Percentiles rank a stretch among this genome's conserved stretches.
These are phyloP conservation scores for Phytophthora colocasiae DNA, from an alignment of 352 stramenopile genomes.

Conservation along the genomic window DNA sequence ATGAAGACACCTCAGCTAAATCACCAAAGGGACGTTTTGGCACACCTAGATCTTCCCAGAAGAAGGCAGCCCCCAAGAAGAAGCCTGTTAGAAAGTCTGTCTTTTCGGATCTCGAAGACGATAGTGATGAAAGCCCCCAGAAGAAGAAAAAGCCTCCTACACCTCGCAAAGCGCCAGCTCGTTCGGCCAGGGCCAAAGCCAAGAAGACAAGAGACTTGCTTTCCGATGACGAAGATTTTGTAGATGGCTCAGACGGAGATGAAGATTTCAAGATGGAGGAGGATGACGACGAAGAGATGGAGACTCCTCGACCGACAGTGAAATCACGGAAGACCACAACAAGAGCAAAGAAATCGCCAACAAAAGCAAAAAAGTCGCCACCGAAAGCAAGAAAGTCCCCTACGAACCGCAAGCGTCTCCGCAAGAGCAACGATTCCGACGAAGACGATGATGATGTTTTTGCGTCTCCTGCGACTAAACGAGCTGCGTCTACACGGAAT, in stretches of 20 bases:
- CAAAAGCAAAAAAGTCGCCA: constrained; percentile 27
- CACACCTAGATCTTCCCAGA: constrained; percentile 26
- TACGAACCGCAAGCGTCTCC: constrained; percentile 48
- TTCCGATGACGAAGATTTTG: constrained; percentile 51
- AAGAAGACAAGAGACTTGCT: constrained; percentile 33
- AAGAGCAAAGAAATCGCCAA: constrained; percentile 4
- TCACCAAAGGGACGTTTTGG: constrained; percentile 29
- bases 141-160: constrained; percentile 37
- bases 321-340: constrained; percentile 19
- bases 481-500: constrained; percentile 26
- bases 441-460: constrained; percentile 41
- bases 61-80: constrained; percentile 15
- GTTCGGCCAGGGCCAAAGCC: constrained; percentile 39
- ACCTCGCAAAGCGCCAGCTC: constrained; percentile 30
- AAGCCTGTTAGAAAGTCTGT: constrained; percentile 28
- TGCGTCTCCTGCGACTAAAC: constrained; percentile 11
- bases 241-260: constrained; percentile 50
- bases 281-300: constrained; percentile 55
- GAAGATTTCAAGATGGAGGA: constrained; percentile 68
- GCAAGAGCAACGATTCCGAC: constrained; percentile 45
- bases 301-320: constrained; percentile 19
- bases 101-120: constrained; percentile 42
- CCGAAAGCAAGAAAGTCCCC: constrained; percentile 27
- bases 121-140: constrained; percentile 31
- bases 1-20: constrained; percentile 13